Base-by-base conservation (phyloP, 805 yeast species). In the Candida silvicultrix region DNA sequence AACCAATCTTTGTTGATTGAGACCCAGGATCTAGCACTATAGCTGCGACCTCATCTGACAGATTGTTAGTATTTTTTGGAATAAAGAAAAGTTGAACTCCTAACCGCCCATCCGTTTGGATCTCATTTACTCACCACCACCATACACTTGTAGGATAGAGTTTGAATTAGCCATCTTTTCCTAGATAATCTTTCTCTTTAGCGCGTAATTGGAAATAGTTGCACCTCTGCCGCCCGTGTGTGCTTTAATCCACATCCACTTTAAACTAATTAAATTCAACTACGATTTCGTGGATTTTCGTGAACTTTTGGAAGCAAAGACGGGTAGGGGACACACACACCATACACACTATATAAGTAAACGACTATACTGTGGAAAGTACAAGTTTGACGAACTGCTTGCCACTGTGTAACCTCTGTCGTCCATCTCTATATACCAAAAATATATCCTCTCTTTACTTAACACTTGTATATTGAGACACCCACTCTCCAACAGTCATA, bases 21-120 rank as follows among this genome's bases (percentile, higher is more conserved):
- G 96, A 83, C 32, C 98, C 98, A 2, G 96, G 90, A 59, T 94
- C 98, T 22, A 92, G 71, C 31, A 92, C 95, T 2, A 94, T 74
- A 23, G 98, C 96, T 52, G 89, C 81, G 51, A 94, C 83, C 63
- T 92, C 99, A 67, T 92, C 94, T 55, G 47, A 34, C 19, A 23
- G 12, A 10, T 8, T 7, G 53, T 51, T 48, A 50, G 54, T 47
- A 42, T 22, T 11, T 9, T 9, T 6, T 9, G 25, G 9, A 23
- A 6, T 6, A 23, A 23, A 23, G 5, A 23, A 23, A 23, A 23
- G 25, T n/a, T n/a, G n/a, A n/a, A n/a, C n/a, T n/a, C n/a, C n/a
- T n/a, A n/a, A n/a, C n/a, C n/a, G n/a, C n/a, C n/a, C n/a, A n/a
- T n/a, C n/a, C n/a, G n/a, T n/a, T n/a, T n/a, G n/a, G n/a, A n/a